Conservation (phyloP, 306 rosid genomes). For the Lathyrus tuberosus region DNA sequence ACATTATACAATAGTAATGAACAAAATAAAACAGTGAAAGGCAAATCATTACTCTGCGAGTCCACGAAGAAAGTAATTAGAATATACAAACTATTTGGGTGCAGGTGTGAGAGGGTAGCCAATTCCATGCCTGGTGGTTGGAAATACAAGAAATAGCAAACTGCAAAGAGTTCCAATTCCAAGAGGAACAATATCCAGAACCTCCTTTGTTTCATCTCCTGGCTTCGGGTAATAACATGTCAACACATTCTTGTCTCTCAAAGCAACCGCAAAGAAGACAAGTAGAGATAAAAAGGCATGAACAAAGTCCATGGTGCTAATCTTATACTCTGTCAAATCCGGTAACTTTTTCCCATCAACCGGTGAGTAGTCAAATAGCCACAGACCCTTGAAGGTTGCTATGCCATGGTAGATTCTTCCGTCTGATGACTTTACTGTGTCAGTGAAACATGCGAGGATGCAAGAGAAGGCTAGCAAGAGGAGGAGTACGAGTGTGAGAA, state of each 20-base stretch:
- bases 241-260: constrained; percentile 60
- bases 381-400: constrained; percentile 61
- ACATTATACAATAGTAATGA: neutral
- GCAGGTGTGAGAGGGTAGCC: constrained; percentile 58
- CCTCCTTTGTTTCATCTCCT: constrained; percentile 41
- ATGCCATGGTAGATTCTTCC: constrained; percentile 66
- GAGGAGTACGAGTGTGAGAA: constrained; percentile 47
- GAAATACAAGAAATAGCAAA: constrained; percentile 62
- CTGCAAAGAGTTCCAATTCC: constrained; percentile 60
- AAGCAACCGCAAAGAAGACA: constrained; percentile 60
- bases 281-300: constrained; percentile 58
- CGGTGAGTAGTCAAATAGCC: constrained; percentile 49
- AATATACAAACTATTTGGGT: neutral
- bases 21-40: neutral
- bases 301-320: constrained; percentile 49
- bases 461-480: constrained; percentile 49
- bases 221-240: constrained; percentile 65
- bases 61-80: too few species aligned
- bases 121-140: constrained; percentile 70
- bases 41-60: neutral
- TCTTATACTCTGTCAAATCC: constrained; percentile 49
- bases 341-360: constrained; percentile 34
- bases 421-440: constrained; percentile 51
- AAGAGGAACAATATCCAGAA: constrained; percentile 64
- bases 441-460: constrained; percentile 64